Percentiles rank a stretch among this genome's conserved stretches.
phyloP scores from a whole-genome alignment of 2,329 filamentous ascomycete genomes.

The Amphichorda felina region DNA sequence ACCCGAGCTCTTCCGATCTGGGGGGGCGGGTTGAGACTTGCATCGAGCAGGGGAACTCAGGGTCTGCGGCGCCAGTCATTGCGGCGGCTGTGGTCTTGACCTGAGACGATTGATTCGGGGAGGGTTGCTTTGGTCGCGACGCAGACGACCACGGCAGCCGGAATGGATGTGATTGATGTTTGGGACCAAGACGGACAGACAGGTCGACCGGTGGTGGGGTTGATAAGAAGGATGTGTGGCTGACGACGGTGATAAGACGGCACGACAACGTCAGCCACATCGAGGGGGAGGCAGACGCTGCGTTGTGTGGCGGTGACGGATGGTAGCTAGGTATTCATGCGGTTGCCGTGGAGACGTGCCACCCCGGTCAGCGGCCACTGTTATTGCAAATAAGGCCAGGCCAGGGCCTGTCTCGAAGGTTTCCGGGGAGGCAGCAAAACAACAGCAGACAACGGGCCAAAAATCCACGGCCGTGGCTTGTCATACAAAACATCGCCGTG shows the following conservation, averaged over 20 bases:
- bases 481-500: constrained; percentile 1
- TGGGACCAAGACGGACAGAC: too few relatives aligned
- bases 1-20: too few relatives aligned
- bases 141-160: background rate
- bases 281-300: too few relatives aligned
- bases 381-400: background rate
- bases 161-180: background rate
- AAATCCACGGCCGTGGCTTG: background rate
- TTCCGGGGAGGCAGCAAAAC: background rate
- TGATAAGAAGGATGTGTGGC: too few relatives aligned
- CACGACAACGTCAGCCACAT: too few relatives aligned
- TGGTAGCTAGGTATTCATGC: too few relatives aligned
- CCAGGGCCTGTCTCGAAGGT: background rate
- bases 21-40: constrained; percentile 23
- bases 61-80: constrained; percentile 14
- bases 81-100: background rate
- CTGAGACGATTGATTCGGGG: background rate
- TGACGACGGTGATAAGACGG: too few relatives aligned
- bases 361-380: background rate
- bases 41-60: constrained; percentile 52
- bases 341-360: background rate
- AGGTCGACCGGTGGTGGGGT: too few relatives aligned
- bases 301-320: too few relatives aligned
- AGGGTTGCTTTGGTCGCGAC: background rate
- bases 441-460: background rate